Evolutionary conservation across 805 yeast genomes (phyloP).

Genomic region (Saccharomycopsis sp.): DNA sequence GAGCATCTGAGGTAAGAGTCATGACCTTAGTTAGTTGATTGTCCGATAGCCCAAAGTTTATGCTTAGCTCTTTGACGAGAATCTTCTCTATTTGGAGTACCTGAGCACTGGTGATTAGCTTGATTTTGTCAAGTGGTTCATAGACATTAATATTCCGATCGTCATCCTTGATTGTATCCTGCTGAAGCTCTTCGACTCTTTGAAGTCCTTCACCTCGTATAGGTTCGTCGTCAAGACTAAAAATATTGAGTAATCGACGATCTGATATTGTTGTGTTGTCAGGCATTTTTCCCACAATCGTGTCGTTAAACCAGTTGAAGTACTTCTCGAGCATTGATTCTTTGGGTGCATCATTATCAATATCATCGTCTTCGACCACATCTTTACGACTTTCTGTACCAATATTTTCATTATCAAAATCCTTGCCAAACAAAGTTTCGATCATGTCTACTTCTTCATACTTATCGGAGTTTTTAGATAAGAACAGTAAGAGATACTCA

Average conservation of each 20-base stretch:
- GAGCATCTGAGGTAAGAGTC: neutral
- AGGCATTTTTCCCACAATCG: conserved; percentile 28
- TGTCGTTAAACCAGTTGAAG: conserved; percentile 43
- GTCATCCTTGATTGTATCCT: neutral
- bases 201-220: neutral
- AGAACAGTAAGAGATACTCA: conserved; percentile 22
- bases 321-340: conserved; percentile 37
- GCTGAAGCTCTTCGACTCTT: neutral
- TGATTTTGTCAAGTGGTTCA: neutral
- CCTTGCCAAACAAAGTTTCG: conserved; percentile 14
- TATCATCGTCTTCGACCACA: conserved; percentile 38
- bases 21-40: neutral
- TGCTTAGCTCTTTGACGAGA: conserved; percentile 16
- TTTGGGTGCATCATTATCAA: neutral
- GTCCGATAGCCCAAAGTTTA: conserved; percentile 19
- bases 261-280: conserved; percentile 24
- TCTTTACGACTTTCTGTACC: conserved; percentile 31
- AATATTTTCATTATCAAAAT: conserved; percentile 22
- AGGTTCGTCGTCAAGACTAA: conserved; percentile 18
- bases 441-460: conserved; percentile 16
- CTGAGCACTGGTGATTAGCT: conserved; percentile 3
- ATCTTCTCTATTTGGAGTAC: conserved; percentile 12
- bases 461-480: conserved; percentile 24
- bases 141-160: neutral
- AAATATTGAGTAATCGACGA: conserved; percentile 25